Evolutionary conservation across 129 eudicot genomes (phyloP), one percentile per base, ranked within the genome.

Genomic region (Lactuca sativa): DNA sequence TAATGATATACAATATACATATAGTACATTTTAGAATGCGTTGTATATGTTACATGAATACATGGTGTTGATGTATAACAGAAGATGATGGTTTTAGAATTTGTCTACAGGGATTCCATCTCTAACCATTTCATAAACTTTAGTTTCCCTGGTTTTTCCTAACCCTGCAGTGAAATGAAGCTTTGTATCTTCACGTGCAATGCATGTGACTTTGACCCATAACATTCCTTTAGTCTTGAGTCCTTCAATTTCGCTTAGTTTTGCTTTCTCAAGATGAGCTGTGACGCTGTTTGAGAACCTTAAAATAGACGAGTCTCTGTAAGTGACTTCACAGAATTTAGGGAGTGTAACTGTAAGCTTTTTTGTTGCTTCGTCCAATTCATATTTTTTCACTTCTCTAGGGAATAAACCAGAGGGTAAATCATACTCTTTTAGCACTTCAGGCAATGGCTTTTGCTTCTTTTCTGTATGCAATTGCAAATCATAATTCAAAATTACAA

Each of bases 211-310:
- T 64, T 81, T 80, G 4, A 73, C 82, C 88, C 88, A 84, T 16
- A 84, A 69, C 77, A 84, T 56, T 49, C 73, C 85, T 70, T 77
- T 84, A 4, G 88, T 80, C 40, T 84, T 84, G 37, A 84, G 3
- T 12, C 88, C 88, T 67, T 84, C 88, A 31, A 84, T 68, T 25
- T 84, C 88, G 9, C 69, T 77, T 9, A 84, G 72, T 33, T 76
- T 84, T 34, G 85, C 85, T 54, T 84, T 84, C 80, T 84, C 88
- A 34, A 84, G 72, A 66, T 69, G 73, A 15, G 82, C 74, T 4
- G 82, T 73, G 0, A 84, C 88, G 44, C 60, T 74, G 25, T 72
- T 80, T 3, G 64, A 51, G 69, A 80, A 84, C 62, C 88, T 75
- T 61, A 84, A 52, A 18, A 65, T 77, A 17, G 88, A 80, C 10